phyloP scores from a whole-genome alignment of 129 eudicot genomes.

The Gnaphalium uliginosum region DNA sequence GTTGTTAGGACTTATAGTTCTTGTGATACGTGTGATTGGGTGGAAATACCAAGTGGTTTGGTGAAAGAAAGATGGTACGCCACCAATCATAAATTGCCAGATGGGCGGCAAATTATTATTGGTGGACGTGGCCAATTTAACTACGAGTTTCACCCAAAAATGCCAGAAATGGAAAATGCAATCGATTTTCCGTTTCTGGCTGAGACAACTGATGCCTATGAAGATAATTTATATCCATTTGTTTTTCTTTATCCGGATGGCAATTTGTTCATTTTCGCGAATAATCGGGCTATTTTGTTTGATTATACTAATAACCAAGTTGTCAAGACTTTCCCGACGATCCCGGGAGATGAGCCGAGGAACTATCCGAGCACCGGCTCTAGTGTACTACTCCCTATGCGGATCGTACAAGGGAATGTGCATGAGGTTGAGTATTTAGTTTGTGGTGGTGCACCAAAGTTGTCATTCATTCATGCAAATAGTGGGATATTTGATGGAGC shows the following conservation, averaged over 20 bases:
- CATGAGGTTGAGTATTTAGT: conserved; percentile 50
- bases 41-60: conserved; percentile 39
- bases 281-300: conserved; percentile 54
- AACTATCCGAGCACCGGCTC: conserved; percentile 85
- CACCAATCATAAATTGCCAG: conserved; percentile 61
- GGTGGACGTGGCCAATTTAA: conserved; percentile 64
- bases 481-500: conserved; percentile 45
- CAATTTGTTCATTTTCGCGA: conserved; percentile 63
- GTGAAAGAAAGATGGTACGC: conserved; percentile 64
- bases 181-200: conserved; percentile 41
- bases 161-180: not conserved
- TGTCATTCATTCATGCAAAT: conserved; percentile 32
- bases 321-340: conserved; percentile 47
- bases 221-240: conserved; percentile 77
- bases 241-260: conserved; percentile 65
- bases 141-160: conserved; percentile 68
- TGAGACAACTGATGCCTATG: conserved; percentile 48
- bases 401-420: conserved; percentile 26
- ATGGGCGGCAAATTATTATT: conserved; percentile 56
- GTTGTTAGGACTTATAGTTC: conserved; percentile 44
- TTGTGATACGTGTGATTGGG: conserved; percentile 61
- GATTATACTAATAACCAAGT: conserved; percentile 43
- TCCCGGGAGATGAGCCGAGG: conserved; percentile 75
- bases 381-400: conserved; percentile 63
- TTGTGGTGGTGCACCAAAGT: conserved; percentile 70